phyloP scores from a whole-genome alignment of 2,329 filamentous ascomycete species.

The Apiospora sp. region DNA sequence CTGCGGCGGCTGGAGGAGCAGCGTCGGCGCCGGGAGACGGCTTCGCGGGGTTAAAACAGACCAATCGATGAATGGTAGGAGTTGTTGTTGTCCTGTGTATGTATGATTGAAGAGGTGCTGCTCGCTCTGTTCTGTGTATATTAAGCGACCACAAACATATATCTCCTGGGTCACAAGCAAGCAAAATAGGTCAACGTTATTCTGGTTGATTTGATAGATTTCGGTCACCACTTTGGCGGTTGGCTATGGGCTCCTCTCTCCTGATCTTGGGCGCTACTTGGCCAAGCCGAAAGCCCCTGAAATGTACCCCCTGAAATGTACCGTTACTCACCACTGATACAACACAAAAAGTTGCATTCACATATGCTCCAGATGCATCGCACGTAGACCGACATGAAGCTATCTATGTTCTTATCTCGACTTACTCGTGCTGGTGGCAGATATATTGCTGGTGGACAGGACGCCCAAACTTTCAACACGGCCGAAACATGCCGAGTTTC shows the following conservation, averaged over 20 bases:
- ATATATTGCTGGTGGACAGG: too few relatives aligned
- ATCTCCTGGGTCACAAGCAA: not conserved
- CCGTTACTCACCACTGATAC: not conserved
- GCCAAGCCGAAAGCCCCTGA: not conserved
- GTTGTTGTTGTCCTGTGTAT: not conserved
- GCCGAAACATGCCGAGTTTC: too few relatives aligned
- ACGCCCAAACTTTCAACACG: too few relatives aligned
- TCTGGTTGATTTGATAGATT: not conserved
- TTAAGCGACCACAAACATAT: not conserved
- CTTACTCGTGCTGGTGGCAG: too few relatives aligned
- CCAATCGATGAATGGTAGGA: not conserved
- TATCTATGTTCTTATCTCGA: too few relatives aligned
- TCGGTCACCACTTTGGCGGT: not conserved
- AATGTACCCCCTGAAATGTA: not conserved
- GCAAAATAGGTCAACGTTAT: not conserved
- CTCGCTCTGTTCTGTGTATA: not conserved
- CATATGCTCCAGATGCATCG: not conserved
- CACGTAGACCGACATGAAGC: too few relatives aligned
- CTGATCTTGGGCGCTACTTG: not conserved
- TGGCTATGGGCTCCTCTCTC: not conserved
- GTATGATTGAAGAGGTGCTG: constrained; percentile 5
- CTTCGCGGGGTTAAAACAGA: not conserved
- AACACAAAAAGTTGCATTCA: not conserved
- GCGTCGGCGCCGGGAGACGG: not conserved
- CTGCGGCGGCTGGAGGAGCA: not conserved